These are phyloP conservation scores for Rhazya stricta DNA, from an alignment of 257 asterid genomes.

Conservation along the genomic window DNA sequence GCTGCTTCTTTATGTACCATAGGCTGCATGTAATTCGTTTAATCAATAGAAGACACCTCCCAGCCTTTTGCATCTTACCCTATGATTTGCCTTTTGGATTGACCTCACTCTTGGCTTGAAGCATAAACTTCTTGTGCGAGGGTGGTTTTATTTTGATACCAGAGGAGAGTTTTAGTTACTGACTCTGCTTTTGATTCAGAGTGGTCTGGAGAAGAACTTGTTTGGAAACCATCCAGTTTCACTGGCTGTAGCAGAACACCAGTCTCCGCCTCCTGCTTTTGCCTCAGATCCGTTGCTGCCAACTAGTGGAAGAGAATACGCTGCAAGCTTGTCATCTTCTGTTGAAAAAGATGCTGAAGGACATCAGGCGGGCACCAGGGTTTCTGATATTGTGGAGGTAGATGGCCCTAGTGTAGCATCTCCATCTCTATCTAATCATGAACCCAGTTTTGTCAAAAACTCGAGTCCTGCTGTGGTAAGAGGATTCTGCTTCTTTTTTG, in stretches of 20 bases:
- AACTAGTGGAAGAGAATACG: constrained; percentile 32
- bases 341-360: constrained; percentile 38
- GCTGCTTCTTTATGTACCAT: not conserved
- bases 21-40: not conserved
- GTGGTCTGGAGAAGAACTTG: constrained; percentile 84
- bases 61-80: no score
- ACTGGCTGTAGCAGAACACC: constrained; percentile 50
- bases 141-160: not conserved
- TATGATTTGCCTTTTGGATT: not conserved
- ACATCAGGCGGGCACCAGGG: constrained; percentile 13
- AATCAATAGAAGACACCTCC: not conserved
- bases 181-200: constrained; percentile 36
- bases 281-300: constrained; percentile 62
- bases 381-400: constrained; percentile 38
- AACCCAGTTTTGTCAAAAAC: constrained; percentile 46
- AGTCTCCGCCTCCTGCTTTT: constrained; percentile 84
- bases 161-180: not conserved
- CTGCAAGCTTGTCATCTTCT: constrained; percentile 28
- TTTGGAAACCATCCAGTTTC: constrained; percentile 85
- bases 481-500: constrained; percentile 4
- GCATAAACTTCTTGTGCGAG: not conserved
- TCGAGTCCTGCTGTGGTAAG: constrained; percentile 73
- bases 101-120: constrained; percentile 1
- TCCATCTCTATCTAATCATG: constrained; percentile 57
- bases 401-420: constrained; percentile 50